Evolutionary conservation across 2,329 filamentous ascomycete genomes (phyloP), one percentile per base, ranked within the genome.

Genomic region (Rhynchosporium graminicola): DNA sequence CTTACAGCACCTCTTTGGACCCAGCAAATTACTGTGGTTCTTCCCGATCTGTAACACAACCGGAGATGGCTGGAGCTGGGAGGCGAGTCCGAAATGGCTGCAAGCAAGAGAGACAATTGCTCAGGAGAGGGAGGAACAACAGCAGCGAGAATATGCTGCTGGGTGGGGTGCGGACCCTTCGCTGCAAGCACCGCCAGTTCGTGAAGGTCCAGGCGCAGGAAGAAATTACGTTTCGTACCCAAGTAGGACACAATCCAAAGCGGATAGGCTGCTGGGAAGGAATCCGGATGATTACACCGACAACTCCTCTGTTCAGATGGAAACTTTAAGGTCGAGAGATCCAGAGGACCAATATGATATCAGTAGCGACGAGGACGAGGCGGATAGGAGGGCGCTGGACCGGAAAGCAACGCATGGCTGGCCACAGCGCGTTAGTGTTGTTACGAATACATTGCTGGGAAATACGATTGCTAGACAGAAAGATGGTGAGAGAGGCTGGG

Each of bases 11-110:
- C 82, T 99, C 2, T 92, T 99, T 68, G 95, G 95, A 0, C 84
- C 85, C 0, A 84, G 80, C 0, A 87, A 87, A 1, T 76, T 84
- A 31, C 79, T 95, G 8, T 98, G 95, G 94, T 78, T 82, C 33
- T 65, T 98, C 1, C 95, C 95, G 0, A 79, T 98, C 51, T 86
- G 84, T 75, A 98, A 90, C 72, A 96, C 92, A 1, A 90, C 86
- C 0, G 94, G 94, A 40, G 91, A 99, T 74, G 95, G 95, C 28
- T 99, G 94, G 94, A 83, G 82, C 50, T 99, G 95, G 95, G 92
- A 97, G 71, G 84, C 93, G 0, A 96, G 87, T 72, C 82, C 85
- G 0, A 86, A 85, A 68, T 99, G 95, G 90, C 66, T 90, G 2
- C 86, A 87, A 42, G 89, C 88, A 3, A 81, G 87, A 48, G 87